phyloP scores from a whole-genome alignment of 1,139 yeast species.

The Yamadazyma blattariae region DNA sequence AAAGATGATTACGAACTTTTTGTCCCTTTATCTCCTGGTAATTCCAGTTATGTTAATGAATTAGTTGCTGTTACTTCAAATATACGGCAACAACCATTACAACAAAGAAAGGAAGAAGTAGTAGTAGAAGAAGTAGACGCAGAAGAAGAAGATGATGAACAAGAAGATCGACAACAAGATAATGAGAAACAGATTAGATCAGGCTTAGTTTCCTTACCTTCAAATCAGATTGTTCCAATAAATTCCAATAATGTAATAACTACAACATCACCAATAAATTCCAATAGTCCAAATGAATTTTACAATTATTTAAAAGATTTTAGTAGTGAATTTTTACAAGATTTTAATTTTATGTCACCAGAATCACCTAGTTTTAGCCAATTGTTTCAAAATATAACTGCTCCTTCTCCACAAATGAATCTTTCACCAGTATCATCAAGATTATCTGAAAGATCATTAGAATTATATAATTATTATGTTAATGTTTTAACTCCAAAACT shows the following conservation, averaged over 20 bases:
- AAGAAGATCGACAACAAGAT: background rate
- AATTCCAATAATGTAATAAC: background rate
- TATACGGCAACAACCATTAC: constrained; percentile 9
- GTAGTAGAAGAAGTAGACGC: constrained; percentile 5
- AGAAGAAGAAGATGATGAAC: constrained; percentile 4
- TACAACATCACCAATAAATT: background rate
- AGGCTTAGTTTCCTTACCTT: too few species aligned
- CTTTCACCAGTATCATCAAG: constrained; percentile 16
- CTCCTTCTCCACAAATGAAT: constrained; percentile 18
- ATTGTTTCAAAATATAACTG: constrained; percentile 16
- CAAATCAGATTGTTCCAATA: background rate
- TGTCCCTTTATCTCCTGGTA: background rate
- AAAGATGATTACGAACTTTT: background rate
- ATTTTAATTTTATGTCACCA: constrained; percentile 5
- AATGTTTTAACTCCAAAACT: constrained; percentile 56
- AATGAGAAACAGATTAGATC: background rate
- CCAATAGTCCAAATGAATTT: constrained; percentile 4
- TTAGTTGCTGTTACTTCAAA: background rate
- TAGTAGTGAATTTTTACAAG: constrained; percentile 3
- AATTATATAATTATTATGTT: constrained; percentile 64
- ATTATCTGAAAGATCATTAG: constrained; percentile 15
- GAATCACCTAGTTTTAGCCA: constrained; percentile 17
- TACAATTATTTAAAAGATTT: constrained; percentile 6
- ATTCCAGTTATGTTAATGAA: background rate
- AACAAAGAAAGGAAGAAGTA: background rate